Percentiles rank a stretch among this genome's conserved stretches.
phyloP scores from a whole-genome alignment of 352 stramenopile genomes.

The Phytophthora europaea region DNA sequence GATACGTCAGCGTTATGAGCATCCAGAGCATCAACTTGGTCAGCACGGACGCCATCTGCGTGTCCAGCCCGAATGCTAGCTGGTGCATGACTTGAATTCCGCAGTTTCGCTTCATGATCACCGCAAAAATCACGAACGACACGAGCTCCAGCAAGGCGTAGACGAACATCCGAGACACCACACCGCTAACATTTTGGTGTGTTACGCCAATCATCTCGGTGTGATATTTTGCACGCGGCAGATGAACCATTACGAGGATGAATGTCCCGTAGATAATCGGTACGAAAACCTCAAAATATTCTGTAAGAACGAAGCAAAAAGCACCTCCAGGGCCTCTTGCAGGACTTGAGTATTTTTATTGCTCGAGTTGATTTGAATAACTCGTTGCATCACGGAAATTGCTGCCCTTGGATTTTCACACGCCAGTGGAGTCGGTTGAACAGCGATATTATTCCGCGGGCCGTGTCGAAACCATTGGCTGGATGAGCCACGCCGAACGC shows the following conservation, averaged over 20 bases:
- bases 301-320: conserved; percentile 27
- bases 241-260: conserved; percentile 18
- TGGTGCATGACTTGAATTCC: conserved; percentile 33
- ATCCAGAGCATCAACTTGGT: conserved; percentile 42
- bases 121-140: conserved; percentile 34
- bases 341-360: background rate
- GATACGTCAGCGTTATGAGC: conserved; percentile 17
- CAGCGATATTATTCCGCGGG: background rate
- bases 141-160: conserved; percentile 39
- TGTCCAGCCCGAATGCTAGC: conserved; percentile 52
- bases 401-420: background rate
- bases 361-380: background rate
- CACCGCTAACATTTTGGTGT: background rate
- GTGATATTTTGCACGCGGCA: conserved; percentile 48
- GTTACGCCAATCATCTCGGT: conserved; percentile 32
- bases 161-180: conserved; percentile 22
- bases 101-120: conserved; percentile 19
- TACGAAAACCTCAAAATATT: conserved; percentile 55
- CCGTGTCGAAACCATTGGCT: background rate
- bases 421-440: background rate
- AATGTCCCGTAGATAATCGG: conserved; percentile 40
- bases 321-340: background rate
- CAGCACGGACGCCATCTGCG: conserved; percentile 33
- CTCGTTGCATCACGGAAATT: background rate
- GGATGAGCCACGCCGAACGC: background rate